phyloP scores from a whole-genome alignment of 176 grass and related monocot genomes.

The Calamus simplicifolius region DNA sequence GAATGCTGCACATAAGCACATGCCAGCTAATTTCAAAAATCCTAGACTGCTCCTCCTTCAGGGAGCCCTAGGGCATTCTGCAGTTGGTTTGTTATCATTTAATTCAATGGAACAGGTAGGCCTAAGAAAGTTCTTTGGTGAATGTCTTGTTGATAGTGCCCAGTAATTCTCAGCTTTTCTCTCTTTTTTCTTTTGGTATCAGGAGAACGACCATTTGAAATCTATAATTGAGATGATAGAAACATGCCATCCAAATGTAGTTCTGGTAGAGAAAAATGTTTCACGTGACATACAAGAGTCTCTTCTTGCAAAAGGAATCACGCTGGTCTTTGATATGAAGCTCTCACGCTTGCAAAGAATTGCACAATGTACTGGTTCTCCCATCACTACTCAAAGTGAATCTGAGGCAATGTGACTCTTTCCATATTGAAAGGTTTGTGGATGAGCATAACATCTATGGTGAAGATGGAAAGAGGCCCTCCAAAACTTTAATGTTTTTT shows the following conservation, averaged over 20 bases:
- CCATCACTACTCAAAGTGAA: slow-evolving; percentile 46
- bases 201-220: slow-evolving; percentile 61
- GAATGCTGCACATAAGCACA: slow-evolving; percentile 95
- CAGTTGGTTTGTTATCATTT: slow-evolving; percentile 78
- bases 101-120: slow-evolving; percentile 76
- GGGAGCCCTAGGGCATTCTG: slow-evolving; percentile 75
- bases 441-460: slow-evolving; percentile 50
- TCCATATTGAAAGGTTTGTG: slow-evolving; percentile 67
- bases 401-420: slow-evolving; percentile 60
- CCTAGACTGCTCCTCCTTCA: slow-evolving; percentile 80
- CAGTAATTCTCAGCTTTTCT: slow-evolving; percentile 11
- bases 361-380: slow-evolving; percentile 68
- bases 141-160: not conserved
- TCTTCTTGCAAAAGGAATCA: slow-evolving; percentile 58
- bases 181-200: slow-evolving; percentile 14
- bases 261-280: slow-evolving; percentile 86
- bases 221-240: slow-evolving; percentile 66
- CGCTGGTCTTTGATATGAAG: slow-evolving; percentile 77
- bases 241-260: slow-evolving; percentile 61
- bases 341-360: slow-evolving; percentile 55
- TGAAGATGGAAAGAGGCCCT: slow-evolving; percentile 55
- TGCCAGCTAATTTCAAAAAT: slow-evolving; percentile 64
- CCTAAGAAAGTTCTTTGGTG: not conserved
- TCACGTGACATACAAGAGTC: slow-evolving; percentile 66
- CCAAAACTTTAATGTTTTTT: slow-evolving; percentile 74